Evolutionary conservation across 2,329 filamentous ascomycete species (phyloP), one percentile per base, ranked within the genome.

Genomic region (Tolypocladium sp.): DNA sequence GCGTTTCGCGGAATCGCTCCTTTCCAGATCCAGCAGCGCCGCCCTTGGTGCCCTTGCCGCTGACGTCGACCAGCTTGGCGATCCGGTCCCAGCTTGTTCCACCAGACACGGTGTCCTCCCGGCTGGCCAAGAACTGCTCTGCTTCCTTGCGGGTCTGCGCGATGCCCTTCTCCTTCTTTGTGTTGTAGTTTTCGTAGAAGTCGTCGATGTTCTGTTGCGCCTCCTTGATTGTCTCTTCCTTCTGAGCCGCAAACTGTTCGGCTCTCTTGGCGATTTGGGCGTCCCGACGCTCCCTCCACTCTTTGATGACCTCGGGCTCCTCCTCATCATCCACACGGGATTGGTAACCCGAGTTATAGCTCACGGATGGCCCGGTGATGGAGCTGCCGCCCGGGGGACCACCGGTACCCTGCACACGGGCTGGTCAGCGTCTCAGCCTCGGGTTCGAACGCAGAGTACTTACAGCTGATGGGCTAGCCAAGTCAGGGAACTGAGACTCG

Each of bases 171-270:
- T 99, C 94, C 74, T 94, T 93, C 79, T 97, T 96, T 75, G 89
- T 87, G 80, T 97, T 97, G 81, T 99, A 99, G 77, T 96, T 97
- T 71, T 97, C 92, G 81, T 99, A 99, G 78, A 97, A 99, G 73
- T 97, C 94, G 73, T 99, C 94, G 64, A 99, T 96, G 74, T 95
- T 94, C 72, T 92, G 84, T 71, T 92, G 91, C 13, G 94, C 94
- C 67, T 94, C 91, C 73, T 91, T 86, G 71, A 97, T 79, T 2
- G 92, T 97, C 73, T 93, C 87, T 63, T 85, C 84, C 73, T 94
- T 94, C 77, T 92, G 91, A 64, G 85, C 81, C 49, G 86, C 85
- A 58, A 93, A 93, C 65, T 93, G 85, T 74, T 96, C 87, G 64
- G 91, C 88, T 68, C 93, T 90, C 75, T 92, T 92, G 67, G 88